Conservation (phyloP, 106 monocot species). For the Cymbidium sinense region DNA sequence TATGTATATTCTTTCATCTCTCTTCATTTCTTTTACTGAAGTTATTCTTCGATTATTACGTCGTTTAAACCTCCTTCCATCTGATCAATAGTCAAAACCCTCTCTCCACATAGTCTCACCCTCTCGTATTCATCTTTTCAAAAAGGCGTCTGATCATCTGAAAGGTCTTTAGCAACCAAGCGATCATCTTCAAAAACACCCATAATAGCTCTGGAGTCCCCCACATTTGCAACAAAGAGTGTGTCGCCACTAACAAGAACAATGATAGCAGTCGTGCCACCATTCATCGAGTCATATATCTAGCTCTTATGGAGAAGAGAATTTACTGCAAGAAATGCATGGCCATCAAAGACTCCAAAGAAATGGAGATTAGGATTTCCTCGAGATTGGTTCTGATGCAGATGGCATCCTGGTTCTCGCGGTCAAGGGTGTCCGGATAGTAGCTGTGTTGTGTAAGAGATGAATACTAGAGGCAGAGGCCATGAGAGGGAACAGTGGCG, state of each 20-base stretch:
- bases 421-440: slow-evolving; percentile 65
- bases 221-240: slow-evolving; percentile 74
- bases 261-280: slow-evolving; percentile 75
- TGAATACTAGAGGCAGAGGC: slow-evolving; percentile 42
- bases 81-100: slow-evolving; percentile 73
- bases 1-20: too few relatives aligned
- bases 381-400: slow-evolving; percentile 34
- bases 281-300: slow-evolving; percentile 79
- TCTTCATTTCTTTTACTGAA: too few relatives aligned
- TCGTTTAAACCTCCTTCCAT: slow-evolving; percentile 73
- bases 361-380: slow-evolving; percentile 58
- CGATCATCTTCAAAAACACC: slow-evolving; percentile 36
- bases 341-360: slow-evolving; percentile 87
- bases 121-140: slow-evolving; percentile 78
- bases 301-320: slow-evolving; percentile 42
- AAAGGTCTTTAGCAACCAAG: slow-evolving; percentile 54
- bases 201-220: slow-evolving; percentile 70
- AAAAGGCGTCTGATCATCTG: slow-evolving; percentile 78
- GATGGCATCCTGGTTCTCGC: slow-evolving; percentile 66
- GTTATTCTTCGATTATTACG: too few relatives aligned
- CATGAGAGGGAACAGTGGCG: slow-evolving; percentile 29
- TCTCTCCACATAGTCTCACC: slow-evolving; percentile 58
- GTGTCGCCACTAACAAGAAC: slow-evolving; percentile 51
- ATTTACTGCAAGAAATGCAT: slow-evolving; percentile 55
- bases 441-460: slow-evolving; percentile 49